Percentiles rank a stretch among this genome's conserved stretches.
phyloP scores from a whole-genome alignment of 768 basidiomycete species.

The Boletus rubroflammeus region DNA sequence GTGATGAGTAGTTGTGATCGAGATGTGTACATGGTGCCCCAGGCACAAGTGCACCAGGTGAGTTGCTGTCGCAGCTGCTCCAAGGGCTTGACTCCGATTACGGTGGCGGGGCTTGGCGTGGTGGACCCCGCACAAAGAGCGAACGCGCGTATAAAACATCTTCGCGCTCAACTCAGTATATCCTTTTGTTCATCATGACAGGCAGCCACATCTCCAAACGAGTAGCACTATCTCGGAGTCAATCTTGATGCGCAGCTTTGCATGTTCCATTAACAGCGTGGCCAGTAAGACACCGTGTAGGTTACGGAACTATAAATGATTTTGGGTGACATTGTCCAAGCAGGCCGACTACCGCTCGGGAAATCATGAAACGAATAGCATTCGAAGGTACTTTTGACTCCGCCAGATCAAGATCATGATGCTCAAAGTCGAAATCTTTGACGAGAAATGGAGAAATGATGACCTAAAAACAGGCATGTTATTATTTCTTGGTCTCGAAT shows the following conservation, averaged over 20 bases:
- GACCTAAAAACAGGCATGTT: background rate
- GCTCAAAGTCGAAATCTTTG: background rate
- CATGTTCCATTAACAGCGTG: background rate
- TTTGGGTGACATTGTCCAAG: background rate
- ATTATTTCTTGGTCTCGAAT: background rate
- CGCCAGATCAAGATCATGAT: constrained; percentile 3
- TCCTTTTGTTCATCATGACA: constrained; percentile 1
- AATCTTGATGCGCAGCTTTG: constrained; percentile 11
- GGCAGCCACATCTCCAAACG: background rate
- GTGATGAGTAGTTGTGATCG: background rate
- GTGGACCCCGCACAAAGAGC: constrained; percentile 10
- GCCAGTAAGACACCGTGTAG: background rate
- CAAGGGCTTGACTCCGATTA: background rate
- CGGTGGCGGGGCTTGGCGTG: background rate
- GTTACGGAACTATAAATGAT: background rate
- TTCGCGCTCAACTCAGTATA: background rate
- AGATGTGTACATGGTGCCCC: background rate
- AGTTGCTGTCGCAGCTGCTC: background rate
- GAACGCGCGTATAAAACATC: background rate
- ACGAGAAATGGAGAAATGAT: background rate
- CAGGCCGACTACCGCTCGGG: background rate
- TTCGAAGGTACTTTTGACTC: background rate
- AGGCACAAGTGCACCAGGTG: background rate
- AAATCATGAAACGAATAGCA: constrained; percentile 3
- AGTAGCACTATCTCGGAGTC: constrained; percentile 12